A percentile compares a stretch with the other conserved stretches of the same genome.
phyloP scores from a whole-genome alignment of 768 basidiomycete genomes.

The Tylopilus subfusipes region DNA sequence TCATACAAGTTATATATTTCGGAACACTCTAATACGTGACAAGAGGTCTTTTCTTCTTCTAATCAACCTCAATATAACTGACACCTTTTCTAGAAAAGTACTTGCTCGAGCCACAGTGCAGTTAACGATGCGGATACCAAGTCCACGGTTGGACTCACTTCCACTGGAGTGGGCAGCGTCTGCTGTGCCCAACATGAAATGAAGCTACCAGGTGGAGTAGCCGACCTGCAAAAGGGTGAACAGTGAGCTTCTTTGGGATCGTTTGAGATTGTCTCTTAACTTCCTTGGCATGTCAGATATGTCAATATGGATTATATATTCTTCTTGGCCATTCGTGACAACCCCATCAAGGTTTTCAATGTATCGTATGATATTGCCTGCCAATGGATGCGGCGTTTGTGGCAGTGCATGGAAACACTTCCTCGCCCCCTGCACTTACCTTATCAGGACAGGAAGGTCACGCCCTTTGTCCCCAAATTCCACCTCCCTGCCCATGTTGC shows the following conservation, averaged over 20 bases:
- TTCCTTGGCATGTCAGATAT: no score
- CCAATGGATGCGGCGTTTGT: constrained; percentile 1
- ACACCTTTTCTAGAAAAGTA: constrained; percentile 12
- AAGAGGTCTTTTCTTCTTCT: no score
- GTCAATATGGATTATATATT: background rate
- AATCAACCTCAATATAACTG: no score
- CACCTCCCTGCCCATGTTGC: constrained; percentile 36
- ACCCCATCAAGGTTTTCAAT: background rate
- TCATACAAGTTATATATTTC: background rate
- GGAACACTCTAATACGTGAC: no score
- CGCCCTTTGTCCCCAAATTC: constrained; percentile 33
- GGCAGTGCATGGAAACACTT: background rate
- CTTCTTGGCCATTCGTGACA: background rate
- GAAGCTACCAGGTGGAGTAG: constrained; percentile 12
- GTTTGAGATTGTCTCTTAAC: no score
- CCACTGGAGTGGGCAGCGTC: constrained; percentile 14
- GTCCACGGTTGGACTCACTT: background rate
- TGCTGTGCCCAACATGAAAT: constrained; percentile 9
- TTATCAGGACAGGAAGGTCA: background rate
- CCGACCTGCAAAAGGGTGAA: constrained; percentile 21
- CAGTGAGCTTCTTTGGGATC: background rate
- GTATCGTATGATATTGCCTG: background rate
- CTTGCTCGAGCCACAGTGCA: constrained; percentile 7
- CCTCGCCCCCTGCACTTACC: background rate
- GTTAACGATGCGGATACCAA: constrained; percentile 5